A percentile compares a stretch with the other conserved stretches of the same genome.
Conservation (phyloP, 2,329 filamentous ascomycete species). For the Cytospora schulzeri region DNA sequence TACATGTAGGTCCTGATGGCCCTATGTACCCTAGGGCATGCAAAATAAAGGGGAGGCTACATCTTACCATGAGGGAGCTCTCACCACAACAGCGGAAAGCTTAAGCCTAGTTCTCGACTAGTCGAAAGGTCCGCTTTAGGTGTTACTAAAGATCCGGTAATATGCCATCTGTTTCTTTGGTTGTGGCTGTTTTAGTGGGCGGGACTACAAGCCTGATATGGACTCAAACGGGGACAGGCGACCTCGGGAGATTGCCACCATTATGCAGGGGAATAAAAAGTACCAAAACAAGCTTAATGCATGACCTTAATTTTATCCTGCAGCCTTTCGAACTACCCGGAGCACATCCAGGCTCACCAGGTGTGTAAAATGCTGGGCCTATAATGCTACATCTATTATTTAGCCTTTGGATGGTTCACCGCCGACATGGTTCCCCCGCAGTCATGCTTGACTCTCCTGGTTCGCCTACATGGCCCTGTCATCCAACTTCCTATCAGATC, state of each 20-base stretch:
- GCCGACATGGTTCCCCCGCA: neutral
- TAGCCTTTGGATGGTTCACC: neutral
- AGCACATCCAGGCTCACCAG: neutral
- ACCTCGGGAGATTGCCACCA: neutral
- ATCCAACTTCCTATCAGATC: constrained; percentile 26
- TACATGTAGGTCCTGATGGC: too few species aligned
- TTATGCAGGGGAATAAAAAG: constrained; percentile 13
- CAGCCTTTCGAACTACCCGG: constrained; percentile 10
- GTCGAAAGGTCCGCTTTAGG: neutral
- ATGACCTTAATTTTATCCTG: constrained; percentile 2
- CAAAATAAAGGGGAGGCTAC: too few species aligned
- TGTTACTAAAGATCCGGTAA: too few species aligned
- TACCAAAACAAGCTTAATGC: constrained; percentile 7
- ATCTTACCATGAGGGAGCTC: too few species aligned
- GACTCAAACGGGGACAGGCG: constrained; percentile 8
- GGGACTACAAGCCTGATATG: constrained; percentile 17
- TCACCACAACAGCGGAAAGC: neutral
- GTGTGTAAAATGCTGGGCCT: neutral
- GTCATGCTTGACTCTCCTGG: constrained; percentile 12
- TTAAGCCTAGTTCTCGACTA: neutral
- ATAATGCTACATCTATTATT: constrained; percentile 9
- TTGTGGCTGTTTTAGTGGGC: constrained; percentile 17
- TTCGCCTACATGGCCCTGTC: neutral
- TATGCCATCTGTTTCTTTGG: neutral
- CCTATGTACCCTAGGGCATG: too few species aligned